phyloP scores from a whole-genome alignment of 2,329 filamentous ascomycete genomes.

The Boeremia lycopersici region DNA sequence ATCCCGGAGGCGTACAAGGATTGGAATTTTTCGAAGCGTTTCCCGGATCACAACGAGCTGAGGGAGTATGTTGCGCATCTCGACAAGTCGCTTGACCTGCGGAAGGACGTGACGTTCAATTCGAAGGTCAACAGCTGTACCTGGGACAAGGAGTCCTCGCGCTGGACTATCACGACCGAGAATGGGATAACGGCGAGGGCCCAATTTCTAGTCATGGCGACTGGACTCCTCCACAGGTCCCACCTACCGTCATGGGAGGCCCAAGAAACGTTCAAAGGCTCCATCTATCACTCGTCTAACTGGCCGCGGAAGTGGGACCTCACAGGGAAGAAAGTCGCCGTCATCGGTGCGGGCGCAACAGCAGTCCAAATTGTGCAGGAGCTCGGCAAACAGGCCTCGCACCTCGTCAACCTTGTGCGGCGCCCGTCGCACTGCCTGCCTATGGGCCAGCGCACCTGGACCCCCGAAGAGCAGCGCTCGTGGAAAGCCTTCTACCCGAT shows the following conservation, averaged over 20 bases:
- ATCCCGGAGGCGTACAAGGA: conserved; percentile 36
- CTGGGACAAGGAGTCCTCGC: conserved; percentile 46
- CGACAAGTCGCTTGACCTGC: conserved; percentile 26
- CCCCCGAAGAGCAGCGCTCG: conserved; percentile 24
- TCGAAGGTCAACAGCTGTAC: conserved; percentile 50
- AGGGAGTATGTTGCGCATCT: conserved; percentile 34
- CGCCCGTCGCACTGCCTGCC: conserved; percentile 34
- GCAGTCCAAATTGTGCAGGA: conserved; percentile 39
- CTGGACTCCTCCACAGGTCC: conserved; percentile 25
- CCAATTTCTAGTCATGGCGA: conserved; percentile 47
- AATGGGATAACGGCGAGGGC: conserved; percentile 52
- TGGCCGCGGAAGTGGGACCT: conserved; percentile 46
- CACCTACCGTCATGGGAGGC: conserved; percentile 28
- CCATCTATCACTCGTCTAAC: conserved; percentile 26
- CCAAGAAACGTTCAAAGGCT: conserved; percentile 24
- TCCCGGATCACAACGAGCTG: conserved; percentile 33
- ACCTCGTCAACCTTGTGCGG: conserved; percentile 30
- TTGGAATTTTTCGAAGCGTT: conserved; percentile 31
- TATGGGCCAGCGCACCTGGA: conserved; percentile 30
- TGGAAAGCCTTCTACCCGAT: conserved; percentile 37
- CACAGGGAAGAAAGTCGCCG: conserved; percentile 29
- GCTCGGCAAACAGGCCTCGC: conserved; percentile 25
- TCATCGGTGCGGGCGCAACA: conserved; percentile 38
- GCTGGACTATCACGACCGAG: conserved; percentile 55
- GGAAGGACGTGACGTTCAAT: conserved; percentile 48